phyloP scores from a whole-genome alignment of 345 rosid species.

The Xanthoceras sorbifolium region DNA sequence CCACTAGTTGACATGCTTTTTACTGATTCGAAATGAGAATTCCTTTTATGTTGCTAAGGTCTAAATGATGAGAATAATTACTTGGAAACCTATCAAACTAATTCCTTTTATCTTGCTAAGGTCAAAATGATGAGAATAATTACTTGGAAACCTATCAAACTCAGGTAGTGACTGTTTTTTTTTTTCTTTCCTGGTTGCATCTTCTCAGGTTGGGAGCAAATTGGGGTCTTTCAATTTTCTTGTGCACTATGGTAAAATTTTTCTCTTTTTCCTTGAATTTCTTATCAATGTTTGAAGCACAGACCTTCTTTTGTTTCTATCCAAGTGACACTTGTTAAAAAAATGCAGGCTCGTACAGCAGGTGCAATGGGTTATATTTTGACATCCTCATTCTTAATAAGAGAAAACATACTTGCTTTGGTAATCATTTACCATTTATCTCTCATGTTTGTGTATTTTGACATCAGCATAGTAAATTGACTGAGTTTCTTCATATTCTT shows the following conservation, averaged over 20 bases:
- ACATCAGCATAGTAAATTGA: neutral
- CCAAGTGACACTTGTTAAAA: conserved; percentile 20
- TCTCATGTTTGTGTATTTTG: neutral
- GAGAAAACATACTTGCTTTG: conserved; percentile 89
- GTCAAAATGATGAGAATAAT: neutral
- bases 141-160: conserved; percentile 13
- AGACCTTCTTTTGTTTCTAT: conserved; percentile 15
- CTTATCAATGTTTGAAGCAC: conserved; percentile 24
- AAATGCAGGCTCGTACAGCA: conserved; percentile 70
- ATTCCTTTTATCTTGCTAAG: neutral
- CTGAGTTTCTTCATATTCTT: conserved; percentile 24
- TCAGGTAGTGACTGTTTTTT: conserved; percentile 12
- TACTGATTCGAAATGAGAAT: neutral
- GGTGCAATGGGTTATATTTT: conserved; percentile 86
- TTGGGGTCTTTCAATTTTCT: conserved; percentile 75
- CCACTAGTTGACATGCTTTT: conserved; percentile 2
- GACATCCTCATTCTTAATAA: conserved; percentile 82
- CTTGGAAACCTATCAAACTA: conserved; percentile 14
- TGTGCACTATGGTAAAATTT: conserved; percentile 78
- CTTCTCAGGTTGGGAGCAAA: conserved; percentile 58
- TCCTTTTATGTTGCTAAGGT: neutral
- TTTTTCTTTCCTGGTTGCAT: conserved; percentile 12
- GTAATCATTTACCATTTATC: conserved; percentile 35
- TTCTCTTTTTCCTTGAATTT: conserved; percentile 30
- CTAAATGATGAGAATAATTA: neutral